Conservation (phyloP, 108 stramenopile genomes). For the Seminavis robusta region DNA sequence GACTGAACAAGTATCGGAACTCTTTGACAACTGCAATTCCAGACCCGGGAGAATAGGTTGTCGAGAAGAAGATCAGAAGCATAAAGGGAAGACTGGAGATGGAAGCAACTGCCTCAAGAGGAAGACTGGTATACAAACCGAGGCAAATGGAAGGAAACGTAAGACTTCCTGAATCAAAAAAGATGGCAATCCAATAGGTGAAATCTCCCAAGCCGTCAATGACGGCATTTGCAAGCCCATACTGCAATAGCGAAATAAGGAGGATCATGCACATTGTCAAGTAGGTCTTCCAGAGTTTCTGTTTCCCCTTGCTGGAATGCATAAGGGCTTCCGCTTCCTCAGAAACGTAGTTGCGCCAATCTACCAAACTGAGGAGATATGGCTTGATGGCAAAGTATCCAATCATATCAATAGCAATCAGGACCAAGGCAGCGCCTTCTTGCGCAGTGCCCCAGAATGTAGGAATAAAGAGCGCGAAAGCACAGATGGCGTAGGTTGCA, state of each 20-base stretch:
- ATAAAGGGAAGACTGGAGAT: constrained; percentile 53
- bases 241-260: constrained; percentile 38
- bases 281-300: constrained; percentile 37
- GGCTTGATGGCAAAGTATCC: constrained; percentile 55
- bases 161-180: constrained; percentile 38
- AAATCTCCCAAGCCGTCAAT: constrained; percentile 25
- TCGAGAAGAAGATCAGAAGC: constrained; percentile 64
- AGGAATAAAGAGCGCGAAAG: constrained; percentile 35
- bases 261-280: constrained; percentile 26
- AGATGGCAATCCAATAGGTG: constrained; percentile 44
- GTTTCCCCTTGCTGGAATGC: constrained; percentile 46
- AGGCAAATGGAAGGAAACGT: constrained; percentile 43
- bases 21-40: constrained; percentile 40
- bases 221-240: constrained; percentile 18
- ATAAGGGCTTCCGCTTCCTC: constrained; percentile 64
- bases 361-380: constrained; percentile 46
- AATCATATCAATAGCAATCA: constrained; percentile 40
- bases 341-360: constrained; percentile 48
- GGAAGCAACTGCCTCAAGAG: constrained; percentile 42
- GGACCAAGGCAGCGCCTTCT: constrained; percentile 38
- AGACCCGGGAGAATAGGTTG: constrained; percentile 55
- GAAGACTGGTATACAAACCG: constrained; percentile 41
- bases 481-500: constrained; percentile 30
- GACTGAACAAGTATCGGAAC: constrained; percentile 46
- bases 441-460: constrained; percentile 43